Base-by-base conservation (phyloP, 116 monocot genomes). In the Dioscorea cayenensis region DNA sequence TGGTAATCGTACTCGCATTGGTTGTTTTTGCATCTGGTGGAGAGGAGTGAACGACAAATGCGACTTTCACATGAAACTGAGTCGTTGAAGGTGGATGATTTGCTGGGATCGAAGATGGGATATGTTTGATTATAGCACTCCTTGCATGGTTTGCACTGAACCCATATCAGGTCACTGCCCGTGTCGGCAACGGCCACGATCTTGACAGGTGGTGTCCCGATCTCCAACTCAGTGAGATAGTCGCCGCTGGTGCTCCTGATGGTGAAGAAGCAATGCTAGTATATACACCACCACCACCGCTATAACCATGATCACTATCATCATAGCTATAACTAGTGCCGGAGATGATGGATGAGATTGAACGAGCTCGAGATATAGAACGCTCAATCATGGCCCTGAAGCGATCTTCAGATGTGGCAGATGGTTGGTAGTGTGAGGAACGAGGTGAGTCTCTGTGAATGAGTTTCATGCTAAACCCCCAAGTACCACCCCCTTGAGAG, bases 101-200 rank as follows among this genome's bases (percentile, higher is more conserved):
- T 49, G 0, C 11, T 6, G 23, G 89, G 77, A 52, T 92, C 73
- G 60, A 88, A 92, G 27, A 88, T 62, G 5, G 82, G 84, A 5
- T 18, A 10, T 0, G 11, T 21, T 23, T 92, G 89, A 17, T 60
- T 27, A 64, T 84, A 85, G 69, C 88, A 82, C 0, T 23, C 0
- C 1, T 14, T 1, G 75, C 88, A 92, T 0, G 88, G 92, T 14
- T 63, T 67, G 83, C 91, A 91, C 32, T 91, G 78, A 4, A 76
- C 36, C 81, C 89, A 92, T 5, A 64, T 76, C 20, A 86, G 78
- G 65, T 86, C 88, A 65, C 88, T 88, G 19, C 88, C 92, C 11
- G 92, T 86, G 80, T 92, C 84, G 36, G 72, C 78, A 19, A 88
- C 68, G 72, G 79, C 81, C 19, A 77, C 37, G 23, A 75, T 48